A percentile compares a stretch with the other conserved stretches of the same genome.
Conservation (phyloP, 768 basidiomycete genomes). For the Leccinum longicurvipes region DNA sequence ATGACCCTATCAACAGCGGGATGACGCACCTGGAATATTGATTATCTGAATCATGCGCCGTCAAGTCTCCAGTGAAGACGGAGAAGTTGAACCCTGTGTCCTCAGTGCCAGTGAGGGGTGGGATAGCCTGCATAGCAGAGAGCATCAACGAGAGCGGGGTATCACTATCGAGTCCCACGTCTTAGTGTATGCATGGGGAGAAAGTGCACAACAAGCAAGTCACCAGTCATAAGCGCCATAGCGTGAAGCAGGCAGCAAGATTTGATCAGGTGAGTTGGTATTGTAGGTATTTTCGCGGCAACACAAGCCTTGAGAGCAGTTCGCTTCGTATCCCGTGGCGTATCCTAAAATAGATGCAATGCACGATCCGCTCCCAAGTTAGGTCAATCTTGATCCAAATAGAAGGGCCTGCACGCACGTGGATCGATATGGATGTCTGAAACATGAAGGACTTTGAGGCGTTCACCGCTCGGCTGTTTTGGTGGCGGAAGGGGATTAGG, state of each 20-base stretch:
- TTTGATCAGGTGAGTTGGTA: slow-evolving; percentile 40
- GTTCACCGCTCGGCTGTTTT: slow-evolving; percentile 40
- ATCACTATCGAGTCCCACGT: slow-evolving; percentile 39
- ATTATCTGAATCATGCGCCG: slow-evolving; percentile 65
- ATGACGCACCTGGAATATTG: slow-evolving; percentile 49
- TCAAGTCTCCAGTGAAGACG: slow-evolving; percentile 69
- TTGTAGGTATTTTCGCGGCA: slow-evolving; percentile 54
- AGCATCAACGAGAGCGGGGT: slow-evolving; percentile 54
- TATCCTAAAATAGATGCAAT: slow-evolving; percentile 41
- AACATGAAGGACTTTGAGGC: slow-evolving; percentile 45
- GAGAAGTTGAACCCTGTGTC: slow-evolving; percentile 58
- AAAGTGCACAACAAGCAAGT: neutral
- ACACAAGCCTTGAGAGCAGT: slow-evolving; percentile 60
- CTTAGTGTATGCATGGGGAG: neutral
- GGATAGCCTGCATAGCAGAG: slow-evolving; percentile 60
- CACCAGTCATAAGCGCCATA: slow-evolving; percentile 41
- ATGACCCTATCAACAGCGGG: neutral
- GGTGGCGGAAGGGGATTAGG: slow-evolving; percentile 40
- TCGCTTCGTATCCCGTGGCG: slow-evolving; percentile 62
- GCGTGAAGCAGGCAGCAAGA: slow-evolving; percentile 56
- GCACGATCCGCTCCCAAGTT: neutral
- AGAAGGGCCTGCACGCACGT: slow-evolving; percentile 25
- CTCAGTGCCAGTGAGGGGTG: slow-evolving; percentile 55
- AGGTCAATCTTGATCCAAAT: neutral
- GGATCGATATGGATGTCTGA: slow-evolving; percentile 50